phyloP scores from a whole-genome alignment of 208 protist species.

The Strigomonas galati region DNA sequence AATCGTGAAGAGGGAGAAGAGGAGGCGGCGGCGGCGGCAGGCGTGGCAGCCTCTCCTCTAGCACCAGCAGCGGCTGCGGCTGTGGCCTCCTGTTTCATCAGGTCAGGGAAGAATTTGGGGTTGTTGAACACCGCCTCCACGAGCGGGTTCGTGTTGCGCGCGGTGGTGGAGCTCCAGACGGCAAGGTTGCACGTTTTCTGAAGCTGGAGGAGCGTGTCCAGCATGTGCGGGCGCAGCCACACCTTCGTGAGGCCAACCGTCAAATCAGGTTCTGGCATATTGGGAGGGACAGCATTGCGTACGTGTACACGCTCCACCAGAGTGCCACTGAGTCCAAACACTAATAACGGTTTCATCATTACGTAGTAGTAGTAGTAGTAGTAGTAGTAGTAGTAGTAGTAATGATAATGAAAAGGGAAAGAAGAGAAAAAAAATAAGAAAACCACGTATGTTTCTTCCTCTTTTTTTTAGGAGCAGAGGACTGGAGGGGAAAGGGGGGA shows the following conservation, averaged over 20 bases:
- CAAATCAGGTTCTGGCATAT: conserved; percentile 64
- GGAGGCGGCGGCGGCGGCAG: background rate
- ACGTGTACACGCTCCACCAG: conserved; percentile 80
- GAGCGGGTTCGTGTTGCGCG: conserved; percentile 77
- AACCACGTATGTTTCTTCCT: conserved; percentile 6
- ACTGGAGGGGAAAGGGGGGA: too few species aligned
- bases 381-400: background rate
- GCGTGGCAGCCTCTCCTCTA: background rate
- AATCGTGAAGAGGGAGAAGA: background rate
- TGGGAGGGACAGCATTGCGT: conserved; percentile 31
- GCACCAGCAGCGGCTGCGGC: background rate
- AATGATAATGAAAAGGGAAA: conserved; percentile 1
- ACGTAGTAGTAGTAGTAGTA: background rate
- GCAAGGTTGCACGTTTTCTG: conserved; percentile 75
- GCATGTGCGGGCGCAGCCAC: conserved; percentile 76
- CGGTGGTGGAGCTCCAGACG: conserved; percentile 87
- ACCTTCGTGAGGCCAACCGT: conserved; percentile 73
- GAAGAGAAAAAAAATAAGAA: conserved; percentile 11
- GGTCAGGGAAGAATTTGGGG: conserved; percentile 7
- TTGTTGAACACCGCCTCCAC: conserved; percentile 69
- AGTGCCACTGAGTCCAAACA: conserved; percentile 87
- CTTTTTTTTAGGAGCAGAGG: too few species aligned
- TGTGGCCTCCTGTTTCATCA: background rate
- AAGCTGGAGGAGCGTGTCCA: conserved; percentile 53
- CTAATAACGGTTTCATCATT: conserved; percentile 27